Evolutionary conservation across 768 basidiomycete genomes (phyloP).

Genomic region (Collybia mongolica): DNA sequence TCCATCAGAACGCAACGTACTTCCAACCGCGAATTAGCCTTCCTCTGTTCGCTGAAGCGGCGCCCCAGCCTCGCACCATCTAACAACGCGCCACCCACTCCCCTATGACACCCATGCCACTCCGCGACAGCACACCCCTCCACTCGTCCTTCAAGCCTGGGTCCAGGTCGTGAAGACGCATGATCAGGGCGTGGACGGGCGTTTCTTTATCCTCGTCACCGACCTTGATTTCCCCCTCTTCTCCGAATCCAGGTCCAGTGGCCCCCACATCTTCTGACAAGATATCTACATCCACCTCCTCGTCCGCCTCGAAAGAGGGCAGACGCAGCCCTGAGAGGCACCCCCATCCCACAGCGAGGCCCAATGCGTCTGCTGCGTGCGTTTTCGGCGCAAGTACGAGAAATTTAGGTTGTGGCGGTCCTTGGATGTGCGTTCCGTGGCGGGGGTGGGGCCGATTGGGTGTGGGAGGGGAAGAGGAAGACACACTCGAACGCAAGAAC

Average conservation of each 20-base stretch:
- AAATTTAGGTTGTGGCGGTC: not conserved
- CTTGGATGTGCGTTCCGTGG: not conserved
- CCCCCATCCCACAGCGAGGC: conserved; percentile 1
- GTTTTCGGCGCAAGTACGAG: conserved; percentile 3
- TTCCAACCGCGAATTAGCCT: no score
- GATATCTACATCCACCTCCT: not conserved
- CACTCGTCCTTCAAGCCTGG: conserved; percentile 2
- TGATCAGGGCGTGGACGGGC: conserved; percentile 3
- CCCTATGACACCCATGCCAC: conserved; percentile 4
- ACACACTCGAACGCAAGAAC: not conserved
- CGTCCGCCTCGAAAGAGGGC: not conserved
- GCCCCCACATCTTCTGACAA: not conserved
- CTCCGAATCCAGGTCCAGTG: not conserved
- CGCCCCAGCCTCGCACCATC: no score
- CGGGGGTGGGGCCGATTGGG: not conserved
- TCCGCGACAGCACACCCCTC: conserved; percentile 5
- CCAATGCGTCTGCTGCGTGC: conserved; percentile 4
- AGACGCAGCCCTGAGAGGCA: not conserved
- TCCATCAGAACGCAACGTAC: no score
- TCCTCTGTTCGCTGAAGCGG: no score
- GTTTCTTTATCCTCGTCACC: not conserved
- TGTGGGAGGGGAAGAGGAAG: not conserved
- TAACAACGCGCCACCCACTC: not conserved
- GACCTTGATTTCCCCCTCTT: not conserved
- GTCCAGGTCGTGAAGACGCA: conserved; percentile 5